A percentile compares a stretch with the other conserved stretches of the same genome.
Conservation (phyloP, 2,329 filamentous ascomycete species). For the Grosmannia penicillata region DNA sequence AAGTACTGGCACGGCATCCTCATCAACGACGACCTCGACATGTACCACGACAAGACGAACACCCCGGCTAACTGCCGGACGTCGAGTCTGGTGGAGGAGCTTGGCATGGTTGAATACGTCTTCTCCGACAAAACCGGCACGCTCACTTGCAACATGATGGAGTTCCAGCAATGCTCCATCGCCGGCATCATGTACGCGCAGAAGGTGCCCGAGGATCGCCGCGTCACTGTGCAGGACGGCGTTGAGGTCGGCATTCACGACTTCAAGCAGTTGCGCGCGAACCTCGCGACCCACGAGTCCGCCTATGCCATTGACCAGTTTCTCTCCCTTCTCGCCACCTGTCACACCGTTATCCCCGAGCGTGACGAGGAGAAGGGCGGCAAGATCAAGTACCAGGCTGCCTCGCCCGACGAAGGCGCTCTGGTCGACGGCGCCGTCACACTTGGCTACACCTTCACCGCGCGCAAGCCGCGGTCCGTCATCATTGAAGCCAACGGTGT, state of each 20-base stretch:
- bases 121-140: conserved; percentile 94
- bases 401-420: conserved; percentile 94
- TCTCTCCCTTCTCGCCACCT: conserved; percentile 70
- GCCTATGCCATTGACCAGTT: conserved; percentile 58
- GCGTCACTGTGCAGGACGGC: conserved; percentile 64
- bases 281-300: conserved; percentile 42
- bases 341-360: conserved; percentile 96
- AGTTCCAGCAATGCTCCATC: conserved; percentile 91
- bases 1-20: conserved; percentile 97
- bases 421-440: conserved; percentile 78
- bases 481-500: conserved; percentile 63
- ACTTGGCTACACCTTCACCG: conserved; percentile 80
- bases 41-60: conserved; percentile 91
- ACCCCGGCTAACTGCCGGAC: conserved; percentile 93
- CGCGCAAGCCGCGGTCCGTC: conserved; percentile 78
- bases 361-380: conserved; percentile 60
- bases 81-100: conserved; percentile 88
- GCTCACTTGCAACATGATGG: conserved; percentile 88
- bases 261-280: conserved; percentile 60
- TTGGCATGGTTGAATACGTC: conserved; percentile 96
- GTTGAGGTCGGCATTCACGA: conserved; percentile 69
- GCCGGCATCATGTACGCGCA: conserved; percentile 88
- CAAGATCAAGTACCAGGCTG: conserved; percentile 92
- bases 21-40: conserved; percentile 94
- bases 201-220: conserved; percentile 79